Evolutionary conservation across 2,329 filamentous ascomycete species (phyloP).

Genomic region (Juglanconis oblonga): DNA sequence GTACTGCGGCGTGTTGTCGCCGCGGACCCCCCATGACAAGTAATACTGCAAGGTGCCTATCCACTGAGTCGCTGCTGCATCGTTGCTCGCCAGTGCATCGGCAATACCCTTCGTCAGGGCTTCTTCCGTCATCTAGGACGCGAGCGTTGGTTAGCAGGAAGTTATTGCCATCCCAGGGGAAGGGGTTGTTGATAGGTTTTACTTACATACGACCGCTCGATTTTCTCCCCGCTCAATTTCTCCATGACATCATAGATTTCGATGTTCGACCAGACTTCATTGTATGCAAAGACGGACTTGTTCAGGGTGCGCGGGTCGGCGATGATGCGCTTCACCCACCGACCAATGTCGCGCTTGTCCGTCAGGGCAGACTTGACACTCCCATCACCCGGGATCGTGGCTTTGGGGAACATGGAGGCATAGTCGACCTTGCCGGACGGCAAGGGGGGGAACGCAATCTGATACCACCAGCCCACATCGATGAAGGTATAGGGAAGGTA

Average conservation of each 20-base stretch:
- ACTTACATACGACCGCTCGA: constrained; percentile 36
- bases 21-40: constrained; percentile 14
- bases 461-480: constrained; percentile 59
- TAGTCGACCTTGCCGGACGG: constrained; percentile 39
- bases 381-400: constrained; percentile 43
- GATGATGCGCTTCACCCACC: constrained; percentile 49
- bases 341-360: constrained; percentile 51
- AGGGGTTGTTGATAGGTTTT: too few species aligned
- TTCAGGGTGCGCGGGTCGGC: constrained; percentile 52
- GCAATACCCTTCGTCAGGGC: neutral
- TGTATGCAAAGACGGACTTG: constrained; percentile 46
- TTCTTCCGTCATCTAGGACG: neutral
- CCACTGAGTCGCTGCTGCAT: neutral
- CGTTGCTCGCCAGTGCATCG: neutral
- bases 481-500: constrained; percentile 54
- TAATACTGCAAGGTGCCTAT: neutral
- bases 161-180: neutral
- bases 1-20: constrained; percentile 11
- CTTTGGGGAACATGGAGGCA: constrained; percentile 31
- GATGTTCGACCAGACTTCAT: constrained; percentile 42
- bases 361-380: constrained; percentile 40
- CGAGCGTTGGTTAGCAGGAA: neutral
- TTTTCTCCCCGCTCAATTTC: constrained; percentile 44
- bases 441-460: constrained; percentile 33
- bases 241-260: constrained; percentile 46